A percentile compares a stretch with the other conserved stretches of the same genome.
These are phyloP conservation scores for Cryptosporidium bovis DNA, from an alignment of 169 alveolate species.

Conservation along the genomic window DNA sequence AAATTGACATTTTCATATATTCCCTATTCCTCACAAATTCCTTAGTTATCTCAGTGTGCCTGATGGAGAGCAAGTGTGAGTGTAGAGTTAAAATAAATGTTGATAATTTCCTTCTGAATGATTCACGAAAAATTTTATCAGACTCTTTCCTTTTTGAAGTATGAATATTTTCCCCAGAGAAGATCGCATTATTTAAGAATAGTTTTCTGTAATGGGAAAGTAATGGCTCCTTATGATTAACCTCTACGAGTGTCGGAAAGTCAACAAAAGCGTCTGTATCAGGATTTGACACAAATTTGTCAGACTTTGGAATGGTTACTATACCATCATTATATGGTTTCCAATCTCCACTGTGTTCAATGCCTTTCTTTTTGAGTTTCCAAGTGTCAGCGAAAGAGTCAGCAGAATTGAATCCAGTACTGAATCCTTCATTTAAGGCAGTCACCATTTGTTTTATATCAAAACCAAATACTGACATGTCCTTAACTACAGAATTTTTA, in stretches of 20 bases:
- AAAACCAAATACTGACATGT: constrained; percentile 22
- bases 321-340: constrained; percentile 6
- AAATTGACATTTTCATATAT: not conserved
- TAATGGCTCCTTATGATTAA: not conserved
- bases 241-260: constrained; percentile 24
- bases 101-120: not conserved
- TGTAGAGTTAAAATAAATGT: constrained; percentile 9
- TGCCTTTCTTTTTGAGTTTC: not conserved
- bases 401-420: constrained; percentile 30
- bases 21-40: constrained; percentile 49
- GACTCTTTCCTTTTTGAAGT: too few species aligned
- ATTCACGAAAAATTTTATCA: not conserved
- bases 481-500: constrained; percentile 7
- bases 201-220: too few species aligned
- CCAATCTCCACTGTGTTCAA: constrained; percentile 18
- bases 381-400: constrained; percentile 27
- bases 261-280: constrained; percentile 56
- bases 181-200: not conserved
- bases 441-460: not conserved
- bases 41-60: constrained; percentile 24
- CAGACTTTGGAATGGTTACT: not conserved
- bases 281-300: constrained; percentile 4
- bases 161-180: not conserved
- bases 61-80: constrained; percentile 4
- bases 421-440: constrained; percentile 31